A percentile compares a stretch with the other conserved stretches of the same genome.
phyloP scores from a whole-genome alignment of 1,139 yeast species.

The Nakaseomyces delphensis region DNA sequence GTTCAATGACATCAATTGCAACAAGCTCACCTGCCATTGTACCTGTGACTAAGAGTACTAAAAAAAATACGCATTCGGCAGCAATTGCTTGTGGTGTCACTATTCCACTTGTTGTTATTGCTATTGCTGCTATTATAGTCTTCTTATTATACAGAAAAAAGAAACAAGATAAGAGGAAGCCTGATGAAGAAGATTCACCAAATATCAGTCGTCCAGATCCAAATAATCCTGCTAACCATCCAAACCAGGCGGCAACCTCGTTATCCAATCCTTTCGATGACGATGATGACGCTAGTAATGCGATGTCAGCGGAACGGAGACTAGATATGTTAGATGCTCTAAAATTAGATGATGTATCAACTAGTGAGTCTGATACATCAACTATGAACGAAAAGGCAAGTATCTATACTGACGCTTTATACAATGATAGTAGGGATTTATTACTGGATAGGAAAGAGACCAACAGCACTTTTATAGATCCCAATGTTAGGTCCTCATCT shows the following conservation, averaged over 20 bases:
- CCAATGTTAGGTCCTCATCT: conserved; percentile 25
- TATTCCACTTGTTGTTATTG: conserved; percentile 50
- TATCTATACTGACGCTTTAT: conserved; percentile 24
- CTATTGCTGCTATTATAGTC: conserved; percentile 39
- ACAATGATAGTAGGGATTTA: conserved; percentile 28
- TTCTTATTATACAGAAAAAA: conserved; percentile 52
- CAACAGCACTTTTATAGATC: conserved; percentile 18
- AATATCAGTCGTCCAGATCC: conserved; percentile 27
- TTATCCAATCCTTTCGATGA: conserved; percentile 31
- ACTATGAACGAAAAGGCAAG: conserved; percentile 27
- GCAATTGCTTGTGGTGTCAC: conserved; percentile 90
- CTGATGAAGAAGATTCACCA: conserved; percentile 30
- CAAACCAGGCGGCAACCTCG: conserved; percentile 26
- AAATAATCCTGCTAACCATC: conserved; percentile 38
- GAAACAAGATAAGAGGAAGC: conserved; percentile 34
- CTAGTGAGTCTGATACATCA: conserved; percentile 33
- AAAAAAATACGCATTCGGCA: conserved; percentile 32
- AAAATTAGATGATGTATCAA: conserved; percentile 39
- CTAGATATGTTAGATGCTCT: conserved; percentile 44
- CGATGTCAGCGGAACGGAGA: conserved; percentile 36
- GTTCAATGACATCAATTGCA: conserved; percentile 17
- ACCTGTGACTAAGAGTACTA: conserved; percentile 7
- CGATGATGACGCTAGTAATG: conserved; percentile 25
- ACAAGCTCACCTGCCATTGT: conserved; percentile 21
- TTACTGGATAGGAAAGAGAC: conserved; percentile 18